Percentiles rank a stretch among this genome's conserved stretches.
These are phyloP conservation scores for Hortiboletus flavorubellus DNA, from an alignment of 768 basidiomycete genomes.

Conservation along the genomic window DNA sequence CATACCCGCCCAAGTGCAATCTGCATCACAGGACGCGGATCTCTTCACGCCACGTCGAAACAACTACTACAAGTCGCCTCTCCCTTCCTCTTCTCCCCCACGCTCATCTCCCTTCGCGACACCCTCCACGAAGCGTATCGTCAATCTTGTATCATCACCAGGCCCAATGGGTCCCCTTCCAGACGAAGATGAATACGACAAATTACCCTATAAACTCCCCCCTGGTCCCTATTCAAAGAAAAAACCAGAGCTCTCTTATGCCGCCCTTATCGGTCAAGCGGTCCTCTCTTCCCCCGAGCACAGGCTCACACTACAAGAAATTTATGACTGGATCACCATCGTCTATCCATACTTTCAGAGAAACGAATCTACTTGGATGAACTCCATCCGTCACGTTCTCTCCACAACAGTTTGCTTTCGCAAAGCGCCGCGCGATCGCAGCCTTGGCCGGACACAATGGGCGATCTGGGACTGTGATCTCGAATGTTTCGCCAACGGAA, in stretches of 20 bases:
- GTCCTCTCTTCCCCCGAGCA: conserved; percentile 81
- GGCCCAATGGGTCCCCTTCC: conserved; percentile 70
- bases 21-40: conserved; percentile 33
- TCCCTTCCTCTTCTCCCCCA: conserved; percentile 61
- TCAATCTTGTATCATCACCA: conserved; percentile 82
- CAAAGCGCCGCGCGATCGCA: conserved; percentile 74
- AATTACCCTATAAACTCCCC: conserved; percentile 73
- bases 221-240: conserved; percentile 75
- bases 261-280: conserved; percentile 94
- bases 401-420: conserved; percentile 90
- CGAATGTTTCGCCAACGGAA: conserved; percentile 78
- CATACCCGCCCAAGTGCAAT: conserved; percentile 30
- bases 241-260: conserved; percentile 89
- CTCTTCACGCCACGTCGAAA: conserved; percentile 52
- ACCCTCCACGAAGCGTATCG: conserved; percentile 50
- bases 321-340: conserved; percentile 94
- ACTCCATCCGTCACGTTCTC: conserved; percentile 95
- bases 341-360: conserved; percentile 93
- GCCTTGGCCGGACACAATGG: conserved; percentile 83
- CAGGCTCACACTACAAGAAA: conserved; percentile 89
- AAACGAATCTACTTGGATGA: conserved; percentile 95
- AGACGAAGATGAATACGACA: conserved; percentile 61
- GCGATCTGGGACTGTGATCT: conserved; percentile 81
- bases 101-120: conserved; percentile 61
- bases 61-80: conserved; percentile 43